Conservation (phyloP, 2,329 filamentous ascomycete species). For the Colletotrichum nymphaeae region DNA sequence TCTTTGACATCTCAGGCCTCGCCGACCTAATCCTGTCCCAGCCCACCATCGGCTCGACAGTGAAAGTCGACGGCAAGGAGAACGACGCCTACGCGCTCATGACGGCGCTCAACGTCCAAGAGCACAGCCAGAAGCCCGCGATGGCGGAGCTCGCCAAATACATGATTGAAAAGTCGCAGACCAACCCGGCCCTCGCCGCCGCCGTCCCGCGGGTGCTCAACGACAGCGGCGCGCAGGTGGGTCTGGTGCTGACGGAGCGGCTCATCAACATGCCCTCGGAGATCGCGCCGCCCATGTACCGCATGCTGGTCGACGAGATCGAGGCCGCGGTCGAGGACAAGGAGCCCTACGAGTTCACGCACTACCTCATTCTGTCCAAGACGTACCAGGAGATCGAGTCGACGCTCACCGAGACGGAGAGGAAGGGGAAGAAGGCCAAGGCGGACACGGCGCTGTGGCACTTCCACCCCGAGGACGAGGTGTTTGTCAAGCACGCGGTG, state of each 20-base stretch:
- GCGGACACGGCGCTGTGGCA: constrained; percentile 77
- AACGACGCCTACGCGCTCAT: constrained; percentile 93
- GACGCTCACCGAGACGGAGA: constrained; percentile 73
- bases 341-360: constrained; percentile 92
- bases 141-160: constrained; percentile 80
- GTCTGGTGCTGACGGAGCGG: constrained; percentile 89
- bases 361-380: constrained; percentile 92
- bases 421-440: constrained; percentile 76
- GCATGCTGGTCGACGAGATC: constrained; percentile 93
- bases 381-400: constrained; percentile 92
- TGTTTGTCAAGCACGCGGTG: constrained; percentile 80
- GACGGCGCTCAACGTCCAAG: constrained; percentile 84
- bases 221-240: constrained; percentile 69
- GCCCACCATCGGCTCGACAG: constrained; percentile 88
- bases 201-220: constrained; percentile 67
- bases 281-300: constrained; percentile 92
- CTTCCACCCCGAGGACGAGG: constrained; percentile 97
- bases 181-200: constrained; percentile 66
- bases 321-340: constrained; percentile 88
- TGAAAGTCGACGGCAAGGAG: constrained; percentile 96
- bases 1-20: constrained; percentile 89
- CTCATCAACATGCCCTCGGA: constrained; percentile 98
- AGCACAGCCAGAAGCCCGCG: constrained; percentile 80
- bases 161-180: constrained; percentile 67
- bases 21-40: constrained; percentile 90